phyloP scores from a whole-genome alignment of 2,329 filamentous ascomycete genomes.

The Botryosphaeria agaves region DNA sequence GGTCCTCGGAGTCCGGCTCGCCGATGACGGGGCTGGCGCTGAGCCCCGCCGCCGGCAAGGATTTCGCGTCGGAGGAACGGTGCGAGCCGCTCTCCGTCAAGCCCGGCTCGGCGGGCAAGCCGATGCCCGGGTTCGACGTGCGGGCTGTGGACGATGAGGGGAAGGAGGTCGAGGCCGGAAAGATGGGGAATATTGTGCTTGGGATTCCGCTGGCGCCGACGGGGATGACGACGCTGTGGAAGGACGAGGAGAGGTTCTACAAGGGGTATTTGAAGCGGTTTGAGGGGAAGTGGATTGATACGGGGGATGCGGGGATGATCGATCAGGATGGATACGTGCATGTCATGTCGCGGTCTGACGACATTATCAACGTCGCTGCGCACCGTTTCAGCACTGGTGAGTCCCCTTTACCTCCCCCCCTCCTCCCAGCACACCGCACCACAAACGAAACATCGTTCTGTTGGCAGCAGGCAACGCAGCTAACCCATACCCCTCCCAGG shows the following conservation, averaged over 20 bases:
- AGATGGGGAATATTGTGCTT: constrained; percentile 86
- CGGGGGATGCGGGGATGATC: constrained; percentile 76
- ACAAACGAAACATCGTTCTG: too few species aligned
- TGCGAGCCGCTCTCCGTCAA: constrained; percentile 44
- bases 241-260: constrained; percentile 74
- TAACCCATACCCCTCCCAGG: too few species aligned
- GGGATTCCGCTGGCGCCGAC: constrained; percentile 69
- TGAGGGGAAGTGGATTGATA: constrained; percentile 69
- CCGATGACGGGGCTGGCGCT: constrained; percentile 50
- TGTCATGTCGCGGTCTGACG: constrained; percentile 52
- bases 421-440: too few species aligned
- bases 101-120: constrained; percentile 75
- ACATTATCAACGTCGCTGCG: constrained; percentile 91
- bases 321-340: constrained; percentile 53
- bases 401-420: constrained; percentile 11
- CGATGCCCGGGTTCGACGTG: constrained; percentile 84
- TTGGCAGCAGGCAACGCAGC: too few species aligned
- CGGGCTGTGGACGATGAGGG: constrained; percentile 69
- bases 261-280: constrained; percentile 74
- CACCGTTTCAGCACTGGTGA: constrained; percentile 76
- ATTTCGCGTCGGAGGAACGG: constrained; percentile 27
- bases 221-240: constrained; percentile 71
- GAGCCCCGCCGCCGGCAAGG: constrained; percentile 41
- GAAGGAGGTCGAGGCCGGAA: constrained; percentile 48
- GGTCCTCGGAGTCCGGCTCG: constrained; percentile 53